Conservation (phyloP, 148 eudicot genomes). For the Vaccinium macrocarpon region DNA sequence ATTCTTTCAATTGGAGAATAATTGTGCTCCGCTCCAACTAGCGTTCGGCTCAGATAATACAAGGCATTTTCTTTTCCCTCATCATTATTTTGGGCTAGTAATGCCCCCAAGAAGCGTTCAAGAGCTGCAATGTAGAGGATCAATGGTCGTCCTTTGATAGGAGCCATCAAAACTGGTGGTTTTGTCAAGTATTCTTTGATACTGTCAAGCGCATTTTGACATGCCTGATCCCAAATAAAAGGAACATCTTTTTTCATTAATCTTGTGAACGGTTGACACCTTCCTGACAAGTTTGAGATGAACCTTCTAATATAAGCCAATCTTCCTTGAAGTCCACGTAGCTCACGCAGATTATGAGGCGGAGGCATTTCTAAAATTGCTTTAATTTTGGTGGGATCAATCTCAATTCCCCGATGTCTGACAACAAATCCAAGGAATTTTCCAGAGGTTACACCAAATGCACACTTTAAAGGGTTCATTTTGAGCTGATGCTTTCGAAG, state of each 20-base stretch:
- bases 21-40: neutral
- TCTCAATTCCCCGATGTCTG: neutral
- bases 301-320: conserved; percentile 7
- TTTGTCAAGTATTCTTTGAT: neutral
- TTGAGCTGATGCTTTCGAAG: neutral
- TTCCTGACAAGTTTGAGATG: neutral
- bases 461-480: conserved; percentile 8
- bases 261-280: neutral
- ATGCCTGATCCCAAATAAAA: conserved; percentile 4
- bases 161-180: neutral
- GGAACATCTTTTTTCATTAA: neutral
- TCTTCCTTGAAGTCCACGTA: neutral
- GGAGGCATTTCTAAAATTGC: conserved; percentile 4
- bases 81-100: no score
- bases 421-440: conserved; percentile 10
- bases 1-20: neutral
- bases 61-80: no score
- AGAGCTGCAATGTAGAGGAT: neutral
- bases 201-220: conserved; percentile 1
- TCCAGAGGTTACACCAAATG: neutral
- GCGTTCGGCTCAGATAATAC: neutral
- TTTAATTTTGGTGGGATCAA: neutral
- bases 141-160: neutral
- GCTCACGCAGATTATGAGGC: neutral
- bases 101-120: neutral